These are phyloP conservation scores for Colletotrichum kahawae DNA, from an alignment of 2,329 filamentous ascomycete genomes.

Conservation along the genomic window DNA sequence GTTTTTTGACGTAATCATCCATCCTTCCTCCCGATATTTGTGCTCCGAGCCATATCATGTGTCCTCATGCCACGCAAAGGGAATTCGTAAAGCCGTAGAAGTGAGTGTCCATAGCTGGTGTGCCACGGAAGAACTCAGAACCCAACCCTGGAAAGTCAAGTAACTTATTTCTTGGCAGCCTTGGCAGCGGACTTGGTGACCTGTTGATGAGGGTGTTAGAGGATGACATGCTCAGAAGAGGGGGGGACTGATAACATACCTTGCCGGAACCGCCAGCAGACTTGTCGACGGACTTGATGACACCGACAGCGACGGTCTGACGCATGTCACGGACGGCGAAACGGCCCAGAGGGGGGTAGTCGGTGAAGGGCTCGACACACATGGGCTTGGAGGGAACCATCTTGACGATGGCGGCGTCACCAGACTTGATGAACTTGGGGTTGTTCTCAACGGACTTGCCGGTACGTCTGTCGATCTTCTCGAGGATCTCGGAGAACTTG, in stretches of 20 bases:
- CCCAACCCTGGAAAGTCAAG: conserved; percentile 21
- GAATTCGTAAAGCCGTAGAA: conserved; percentile 52
- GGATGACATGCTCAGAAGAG: background rate
- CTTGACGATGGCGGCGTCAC: conserved; percentile 99
- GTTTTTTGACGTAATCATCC: conserved; percentile 41
- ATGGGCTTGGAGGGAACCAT: conserved; percentile 99
- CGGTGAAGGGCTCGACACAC: conserved; percentile 99
- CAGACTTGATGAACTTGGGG: conserved; percentile 99
- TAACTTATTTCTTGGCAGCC: conserved; percentile 74
- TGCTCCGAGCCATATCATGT: conserved; percentile 45
- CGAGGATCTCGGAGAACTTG: conserved; percentile 99
- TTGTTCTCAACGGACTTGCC: conserved; percentile 91
- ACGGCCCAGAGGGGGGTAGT: conserved; percentile 99
- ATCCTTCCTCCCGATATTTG: conserved; percentile 46
- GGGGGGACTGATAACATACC: conserved; percentile 40
- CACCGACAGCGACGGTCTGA: conserved; percentile 89
- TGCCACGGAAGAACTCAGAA: conserved; percentile 11
- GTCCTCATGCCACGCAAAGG: conserved; percentile 49
- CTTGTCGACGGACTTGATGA: conserved; percentile 89
- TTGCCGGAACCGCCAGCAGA: conserved; percentile 60
- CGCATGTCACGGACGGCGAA: conserved; percentile 99
- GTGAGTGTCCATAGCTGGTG: conserved; percentile 31
- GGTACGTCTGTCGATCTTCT: conserved; percentile 99
- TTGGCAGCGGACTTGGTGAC: conserved; percentile 76
- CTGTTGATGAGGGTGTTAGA: conserved; percentile 4